Evolutionary conservation across 352 stramenopile species (phyloP).

Genomic region (Phytopythium helicoides): DNA sequence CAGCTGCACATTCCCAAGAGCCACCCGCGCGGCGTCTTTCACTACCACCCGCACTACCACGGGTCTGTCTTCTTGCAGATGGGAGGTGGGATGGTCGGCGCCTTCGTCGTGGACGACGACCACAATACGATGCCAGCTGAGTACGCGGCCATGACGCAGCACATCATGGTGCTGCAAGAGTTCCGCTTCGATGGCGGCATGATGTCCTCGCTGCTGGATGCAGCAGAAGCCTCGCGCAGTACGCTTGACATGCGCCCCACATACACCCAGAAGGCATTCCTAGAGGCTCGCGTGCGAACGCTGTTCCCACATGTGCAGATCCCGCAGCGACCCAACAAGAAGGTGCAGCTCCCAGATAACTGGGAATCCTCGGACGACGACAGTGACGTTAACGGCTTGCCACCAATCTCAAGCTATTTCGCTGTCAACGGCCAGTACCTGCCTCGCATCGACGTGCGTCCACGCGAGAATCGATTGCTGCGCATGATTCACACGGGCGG

Average conservation of each 20-base stretch:
- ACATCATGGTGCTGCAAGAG: slow-evolving; percentile 57
- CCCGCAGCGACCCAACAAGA: slow-evolving; percentile 19
- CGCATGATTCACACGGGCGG: slow-evolving; percentile 62
- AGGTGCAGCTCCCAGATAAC: slow-evolving; percentile 25
- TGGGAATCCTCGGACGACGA: slow-evolving; percentile 14
- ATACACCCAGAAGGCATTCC: slow-evolving; percentile 41
- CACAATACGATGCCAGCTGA: slow-evolving; percentile 28
- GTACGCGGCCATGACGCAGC: slow-evolving; percentile 44
- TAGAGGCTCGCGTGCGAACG: slow-evolving; percentile 31
- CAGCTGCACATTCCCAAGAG: slow-evolving; percentile 52
- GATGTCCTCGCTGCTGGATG: slow-evolving; percentile 41
- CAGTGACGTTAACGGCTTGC: slow-evolving; percentile 11
- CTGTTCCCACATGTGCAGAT: slow-evolving; percentile 49
- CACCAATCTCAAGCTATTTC: slow-evolving; percentile 55
- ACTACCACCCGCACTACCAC: slow-evolving; percentile 87
- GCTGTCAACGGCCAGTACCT: slow-evolving; percentile 71
- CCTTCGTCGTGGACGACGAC: slow-evolving; percentile 64
- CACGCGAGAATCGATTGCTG: slow-evolving; percentile 53
- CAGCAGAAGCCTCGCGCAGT: slow-evolving; percentile 48
- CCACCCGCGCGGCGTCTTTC: slow-evolving; percentile 72
- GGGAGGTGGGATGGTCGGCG: slow-evolving; percentile 68
- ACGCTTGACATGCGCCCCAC: slow-evolving; percentile 36
- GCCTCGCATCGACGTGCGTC: slow-evolving; percentile 51
- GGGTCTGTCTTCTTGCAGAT: slow-evolving; percentile 74
- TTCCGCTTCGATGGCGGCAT: slow-evolving; percentile 64